Evolutionary conservation across 2,329 filamentous ascomycete species (phyloP).

Genomic region (Penicillium sp.): DNA sequence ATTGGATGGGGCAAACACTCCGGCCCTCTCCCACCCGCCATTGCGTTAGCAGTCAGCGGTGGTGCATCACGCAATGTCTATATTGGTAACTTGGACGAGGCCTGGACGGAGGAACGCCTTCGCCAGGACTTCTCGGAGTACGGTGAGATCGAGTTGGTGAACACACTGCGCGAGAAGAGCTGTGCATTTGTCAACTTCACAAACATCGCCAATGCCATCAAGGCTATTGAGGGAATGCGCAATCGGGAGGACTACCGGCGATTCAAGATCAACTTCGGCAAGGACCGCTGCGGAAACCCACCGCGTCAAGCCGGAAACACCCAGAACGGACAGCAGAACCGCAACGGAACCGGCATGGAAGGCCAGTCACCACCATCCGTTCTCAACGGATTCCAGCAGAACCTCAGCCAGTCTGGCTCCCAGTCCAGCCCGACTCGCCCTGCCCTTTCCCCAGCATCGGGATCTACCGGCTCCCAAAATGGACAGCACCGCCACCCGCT

Average conservation of each 20-base stretch:
- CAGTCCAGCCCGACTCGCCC: constrained; percentile 63
- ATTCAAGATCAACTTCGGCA: constrained; percentile 99
- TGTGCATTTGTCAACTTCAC: constrained; percentile 99
- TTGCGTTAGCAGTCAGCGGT: constrained; percentile 91
- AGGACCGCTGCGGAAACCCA: constrained; percentile 95
- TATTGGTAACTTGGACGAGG: constrained; percentile 94
- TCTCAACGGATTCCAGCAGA: constrained; percentile 58
- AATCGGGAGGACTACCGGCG: constrained; percentile 95
- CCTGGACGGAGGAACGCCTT: constrained; percentile 93
- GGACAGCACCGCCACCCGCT: constrained; percentile 61
- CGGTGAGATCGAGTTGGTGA: constrained; percentile 96
- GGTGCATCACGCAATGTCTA: constrained; percentile 99
- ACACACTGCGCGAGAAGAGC: constrained; percentile 95
- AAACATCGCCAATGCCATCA: constrained; percentile 99
- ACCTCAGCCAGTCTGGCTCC: constrained; percentile 54
- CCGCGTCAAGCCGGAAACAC: constrained; percentile 74
- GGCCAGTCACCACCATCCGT: constrained; percentile 56
- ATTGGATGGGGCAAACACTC: constrained; percentile 99
- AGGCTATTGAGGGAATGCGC: constrained; percentile 94
- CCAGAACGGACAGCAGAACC: constrained; percentile 62
- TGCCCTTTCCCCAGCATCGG: constrained; percentile 54
- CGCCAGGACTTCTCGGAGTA: constrained; percentile 96
- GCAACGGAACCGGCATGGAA: constrained; percentile 56
- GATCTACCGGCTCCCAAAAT: constrained; percentile 54
- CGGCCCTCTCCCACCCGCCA: constrained; percentile 89